These are phyloP conservation scores for Uronychia setigera DNA, from an alignment of 73 alveolate species.

Conservation along the genomic window DNA sequence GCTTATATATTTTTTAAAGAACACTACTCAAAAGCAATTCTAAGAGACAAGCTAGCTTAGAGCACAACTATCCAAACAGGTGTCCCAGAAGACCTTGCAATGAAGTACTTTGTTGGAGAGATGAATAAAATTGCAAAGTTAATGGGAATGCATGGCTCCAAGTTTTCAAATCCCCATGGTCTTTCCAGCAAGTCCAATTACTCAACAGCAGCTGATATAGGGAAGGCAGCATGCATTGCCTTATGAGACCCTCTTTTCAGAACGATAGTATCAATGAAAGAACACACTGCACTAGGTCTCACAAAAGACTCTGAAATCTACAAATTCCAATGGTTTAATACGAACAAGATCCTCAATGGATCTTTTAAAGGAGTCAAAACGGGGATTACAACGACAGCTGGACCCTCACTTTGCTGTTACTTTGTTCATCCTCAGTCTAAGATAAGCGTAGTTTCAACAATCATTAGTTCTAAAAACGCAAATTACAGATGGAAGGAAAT, in stretches of 20 bases:
- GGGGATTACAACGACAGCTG: conserved; percentile 87
- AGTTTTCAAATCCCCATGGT: conserved; percentile 78
- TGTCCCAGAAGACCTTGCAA: neutral
- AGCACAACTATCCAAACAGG: neutral
- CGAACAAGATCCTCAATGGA: conserved; percentile 73
- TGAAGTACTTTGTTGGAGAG: conserved; percentile 42
- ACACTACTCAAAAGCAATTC: neutral
- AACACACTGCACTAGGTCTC: conserved; percentile 13
- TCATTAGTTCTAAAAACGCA: conserved; percentile 36
- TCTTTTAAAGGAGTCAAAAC: conserved; percentile 82
- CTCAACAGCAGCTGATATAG: conserved; percentile 70
- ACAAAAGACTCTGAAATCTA: neutral
- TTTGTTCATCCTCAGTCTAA: neutral
- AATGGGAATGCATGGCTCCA: conserved; percentile 33
- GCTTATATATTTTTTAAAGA: neutral
- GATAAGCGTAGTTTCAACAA: neutral
- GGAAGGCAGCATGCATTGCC: conserved; percentile 51
- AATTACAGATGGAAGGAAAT: conserved; percentile 47
- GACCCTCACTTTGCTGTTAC: conserved; percentile 73
- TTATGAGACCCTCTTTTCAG: conserved; percentile 42
- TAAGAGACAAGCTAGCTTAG: neutral
- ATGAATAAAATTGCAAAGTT: conserved; percentile 60
- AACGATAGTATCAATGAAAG: conserved; percentile 46
- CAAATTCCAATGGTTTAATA: conserved; percentile 60
- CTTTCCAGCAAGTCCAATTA: conserved; percentile 54